Base-by-base conservation (phyloP, 1,284 basidiomycete genomes). In the Sporisorium graminicola region DNA sequence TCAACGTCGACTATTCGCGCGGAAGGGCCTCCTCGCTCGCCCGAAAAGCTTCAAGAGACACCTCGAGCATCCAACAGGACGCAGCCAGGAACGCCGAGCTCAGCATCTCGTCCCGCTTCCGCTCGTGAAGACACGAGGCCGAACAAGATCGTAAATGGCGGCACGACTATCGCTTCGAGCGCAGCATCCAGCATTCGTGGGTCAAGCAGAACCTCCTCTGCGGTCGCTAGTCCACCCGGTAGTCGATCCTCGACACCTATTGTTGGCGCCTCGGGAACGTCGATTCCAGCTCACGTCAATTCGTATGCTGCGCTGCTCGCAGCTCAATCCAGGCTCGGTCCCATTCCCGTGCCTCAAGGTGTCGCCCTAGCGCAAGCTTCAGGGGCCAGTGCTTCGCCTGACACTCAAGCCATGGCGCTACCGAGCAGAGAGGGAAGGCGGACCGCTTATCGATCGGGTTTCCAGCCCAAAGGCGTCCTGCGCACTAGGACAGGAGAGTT, bases 381-480 rank as follows among this genome's bases (percentile, higher is more conserved):
- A 13, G 65, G 69, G 1, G 44, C 43, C 10, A 42, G 35, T 24
- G 22, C 62, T 10, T 12, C 61, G n/a, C 53, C 53, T 3, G 33
- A 24, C 5, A 24, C 16, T n/a, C 58, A 63, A 14, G n/a, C 56
- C 0, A 31, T 50, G 16, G 47, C 44, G 1, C 16, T 62, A 13
- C 31, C 61, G 0, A 35, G 26, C 43, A 35, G 56, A n/a, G 65
- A 65, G 40, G 74, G 69, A 24, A 47, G 74, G 18, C 31, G 49
- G 29, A 69, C 74, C 27, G 65, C 74, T 5, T 79, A 80, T 51
- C 64, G 78, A 49, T 61, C 77, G 10, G 78, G 78, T 1, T 83
- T 82, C 50, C 82, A 83, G 55, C 82, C 82, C 5, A 81, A 78
- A 40, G 82, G 82, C 10, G 77, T 77, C 12, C 49, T 77, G 14